These are phyloP conservation scores for Schwanniomyces polymorphus DNA, from an alignment of 805 yeast species.

Conservation along the genomic window DNA sequence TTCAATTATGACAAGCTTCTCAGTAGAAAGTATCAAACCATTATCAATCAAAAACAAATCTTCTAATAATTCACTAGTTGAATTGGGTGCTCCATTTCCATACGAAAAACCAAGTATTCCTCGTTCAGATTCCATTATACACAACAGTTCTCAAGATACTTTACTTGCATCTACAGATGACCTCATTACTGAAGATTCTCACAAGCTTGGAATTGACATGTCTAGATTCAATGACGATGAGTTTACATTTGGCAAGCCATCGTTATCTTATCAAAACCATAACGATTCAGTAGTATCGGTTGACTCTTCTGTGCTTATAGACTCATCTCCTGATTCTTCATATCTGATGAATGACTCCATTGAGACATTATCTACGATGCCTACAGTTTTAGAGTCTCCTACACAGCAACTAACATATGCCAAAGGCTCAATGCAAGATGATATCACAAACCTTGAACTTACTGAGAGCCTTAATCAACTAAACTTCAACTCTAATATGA, in stretches of 20 bases:
- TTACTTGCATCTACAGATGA: slow-evolving; percentile 8
- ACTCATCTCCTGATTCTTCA: slow-evolving; percentile 9
- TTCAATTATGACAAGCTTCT: slow-evolving; percentile 17
- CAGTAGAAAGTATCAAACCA: slow-evolving; percentile 9
- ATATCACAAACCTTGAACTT: not conserved
- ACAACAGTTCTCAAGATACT: slow-evolving; percentile 11
- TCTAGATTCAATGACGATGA: not conserved
- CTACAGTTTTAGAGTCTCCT: slow-evolving; percentile 18
- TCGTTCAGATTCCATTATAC: not conserved
- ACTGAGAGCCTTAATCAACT: not conserved
- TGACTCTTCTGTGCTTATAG: slow-evolving; percentile 9
- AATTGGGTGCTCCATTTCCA: slow-evolving; percentile 3
- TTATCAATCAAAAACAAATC: not conserved
- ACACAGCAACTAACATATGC: not conserved
- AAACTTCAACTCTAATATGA: not conserved
- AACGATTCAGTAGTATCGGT: slow-evolving; percentile 2
- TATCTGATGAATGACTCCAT: slow-evolving; percentile 22
- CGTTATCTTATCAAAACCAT: not conserved
- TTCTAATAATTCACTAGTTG: not conserved
- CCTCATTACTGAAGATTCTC: not conserved
- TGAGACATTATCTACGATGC: slow-evolving; percentile 32
- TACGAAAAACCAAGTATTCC: not conserved
- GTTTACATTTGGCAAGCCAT: not conserved
- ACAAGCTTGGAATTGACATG: not conserved
- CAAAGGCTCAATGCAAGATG: not conserved